Conservation (phyloP, 805 yeast species). For the Candida parachauliodes region DNA sequence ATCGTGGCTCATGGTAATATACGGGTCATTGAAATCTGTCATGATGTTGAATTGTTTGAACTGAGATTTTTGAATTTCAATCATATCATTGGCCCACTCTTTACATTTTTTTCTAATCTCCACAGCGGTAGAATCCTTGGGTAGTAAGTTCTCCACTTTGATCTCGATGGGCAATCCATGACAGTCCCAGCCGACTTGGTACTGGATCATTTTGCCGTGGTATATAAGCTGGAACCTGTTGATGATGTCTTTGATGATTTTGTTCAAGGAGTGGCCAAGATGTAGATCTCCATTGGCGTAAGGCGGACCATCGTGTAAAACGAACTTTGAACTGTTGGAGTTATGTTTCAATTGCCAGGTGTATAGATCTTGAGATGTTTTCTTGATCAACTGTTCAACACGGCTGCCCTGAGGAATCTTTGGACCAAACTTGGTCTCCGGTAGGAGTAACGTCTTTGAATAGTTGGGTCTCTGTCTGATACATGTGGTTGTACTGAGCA, state of each 20-base stretch:
- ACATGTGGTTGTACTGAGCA: conserved; percentile 9
- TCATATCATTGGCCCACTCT: conserved; percentile 65
- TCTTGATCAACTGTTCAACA: conserved; percentile 39
- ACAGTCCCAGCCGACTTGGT: conserved; percentile 97
- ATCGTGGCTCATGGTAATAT: conserved; percentile 64
- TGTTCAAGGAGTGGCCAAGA: conserved; percentile 88
- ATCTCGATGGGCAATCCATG: conserved; percentile 97
- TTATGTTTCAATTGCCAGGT: conserved; percentile 45
- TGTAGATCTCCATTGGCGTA: conserved; percentile 96
- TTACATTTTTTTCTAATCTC: conserved; percentile 66
- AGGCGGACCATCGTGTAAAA: conserved; percentile 96
- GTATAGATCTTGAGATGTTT: conserved; percentile 60
- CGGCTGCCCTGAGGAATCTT: conserved; percentile 49
- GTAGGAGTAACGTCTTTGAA: conserved; percentile 57
- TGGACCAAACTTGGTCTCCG: conserved; percentile 54
- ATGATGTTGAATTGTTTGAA: conserved; percentile 74
- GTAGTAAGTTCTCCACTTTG: conserved; percentile 50
- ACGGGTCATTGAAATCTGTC: conserved; percentile 76
- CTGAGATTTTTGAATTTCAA: conserved; percentile 56
- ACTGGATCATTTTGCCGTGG: conserved; percentile 59
- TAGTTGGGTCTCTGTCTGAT: conserved; percentile 4
- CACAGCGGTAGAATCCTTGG: conserved; percentile 27
- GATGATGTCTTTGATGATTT: conserved; percentile 82
- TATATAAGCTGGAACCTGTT: conserved; percentile 61
- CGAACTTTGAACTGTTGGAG: conserved; percentile 43